Evolutionary conservation across 768 basidiomycete species (phyloP), one percentile per base, ranked within the genome.

Genomic region (Glaciozyma antarctica): DNA sequence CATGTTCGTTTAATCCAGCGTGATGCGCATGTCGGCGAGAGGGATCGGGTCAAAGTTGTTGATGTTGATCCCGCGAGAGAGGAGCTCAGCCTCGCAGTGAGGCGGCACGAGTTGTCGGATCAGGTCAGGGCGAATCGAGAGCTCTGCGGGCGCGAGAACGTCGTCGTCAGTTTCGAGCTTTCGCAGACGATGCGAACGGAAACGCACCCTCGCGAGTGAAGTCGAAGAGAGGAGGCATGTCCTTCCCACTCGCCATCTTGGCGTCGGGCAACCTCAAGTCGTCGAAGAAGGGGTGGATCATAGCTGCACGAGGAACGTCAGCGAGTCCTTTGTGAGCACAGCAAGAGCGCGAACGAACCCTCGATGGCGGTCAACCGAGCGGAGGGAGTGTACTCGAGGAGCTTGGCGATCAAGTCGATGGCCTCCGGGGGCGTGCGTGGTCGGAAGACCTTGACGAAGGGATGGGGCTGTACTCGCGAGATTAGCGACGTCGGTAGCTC

Each of bases 321-420:
- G 26, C 21, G 17, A 60, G 28, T 6, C 49, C 8, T 8, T 13
- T 8, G 5, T 51, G n/a, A 26, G 5, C 92, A 86, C 72, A 90
- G 82, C 90, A 94, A 90, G 88, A n/a, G 15, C 10, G 24, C n/a
- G n/a, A 30, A 28, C 57, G 16, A 41, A 58, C 57, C 88, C 77
- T 90, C 87, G 72, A 91, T 82, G 2, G 91, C 87, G 72, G 88
- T 90, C 78, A 94, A 77, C 60, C 95, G 86, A 41, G 89, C 87
- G 53, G 86, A 86, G 13, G 95, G 95, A n/a, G 95, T 99, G 79
- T 99, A 99, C 75, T 98, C 94, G 73, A 99, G 81, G 67, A 99
- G 80, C 77, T 90, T 93, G 22, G 88, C 86, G 66, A 99, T 94
- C 63, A 98, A 80, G 73, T 94, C 88, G 78, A 99, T 97, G 63